Percentiles rank a stretch among this genome's conserved stretches.
Conservation (phyloP, 2,329 filamentous ascomycete species). For the Periconia digitata region DNA sequence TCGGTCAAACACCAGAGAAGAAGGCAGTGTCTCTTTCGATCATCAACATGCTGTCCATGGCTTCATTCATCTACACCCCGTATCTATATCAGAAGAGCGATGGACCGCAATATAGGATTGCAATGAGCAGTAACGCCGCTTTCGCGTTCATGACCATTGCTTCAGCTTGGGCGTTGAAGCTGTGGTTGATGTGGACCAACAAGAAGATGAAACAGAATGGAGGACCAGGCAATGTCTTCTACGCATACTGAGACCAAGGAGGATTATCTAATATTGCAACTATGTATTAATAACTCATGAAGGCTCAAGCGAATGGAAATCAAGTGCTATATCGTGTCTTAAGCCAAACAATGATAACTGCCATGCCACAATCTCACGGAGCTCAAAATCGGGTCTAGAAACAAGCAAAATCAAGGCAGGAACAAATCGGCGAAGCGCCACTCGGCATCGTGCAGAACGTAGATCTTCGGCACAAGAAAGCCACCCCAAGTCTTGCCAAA, state of each 20-base stretch:
- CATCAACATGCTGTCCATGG: slow-evolving; percentile 44
- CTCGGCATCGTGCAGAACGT: slow-evolving; percentile 5
- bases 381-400: too few relatives aligned
- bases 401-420: too few relatives aligned
- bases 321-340: too few relatives aligned
- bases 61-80: slow-evolving; percentile 41
- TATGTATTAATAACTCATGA: too few relatives aligned
- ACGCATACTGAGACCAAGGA: slow-evolving; percentile 22
- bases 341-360: too few relatives aligned
- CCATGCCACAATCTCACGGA: too few relatives aligned
- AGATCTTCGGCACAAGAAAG: slow-evolving; percentile 5
- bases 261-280: background rate
- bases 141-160: slow-evolving; percentile 18
- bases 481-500: slow-evolving; percentile 1
- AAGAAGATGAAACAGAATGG: slow-evolving; percentile 17
- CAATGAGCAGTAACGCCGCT: slow-evolving; percentile 21
- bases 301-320: too few relatives aligned
- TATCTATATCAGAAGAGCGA: slow-evolving; percentile 26
- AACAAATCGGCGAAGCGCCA: slow-evolving; percentile 5
- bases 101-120: slow-evolving; percentile 17
- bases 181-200: slow-evolving; percentile 20
- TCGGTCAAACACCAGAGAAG: slow-evolving; percentile 46
- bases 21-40: slow-evolving; percentile 44
- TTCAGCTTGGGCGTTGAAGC: slow-evolving; percentile 19
- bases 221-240: slow-evolving; percentile 22